Evolutionary conservation across 371 early-diverging fungal species (phyloP), one percentile per base, ranked within the genome.

Genomic region (Rhizomucor pusillus): DNA sequence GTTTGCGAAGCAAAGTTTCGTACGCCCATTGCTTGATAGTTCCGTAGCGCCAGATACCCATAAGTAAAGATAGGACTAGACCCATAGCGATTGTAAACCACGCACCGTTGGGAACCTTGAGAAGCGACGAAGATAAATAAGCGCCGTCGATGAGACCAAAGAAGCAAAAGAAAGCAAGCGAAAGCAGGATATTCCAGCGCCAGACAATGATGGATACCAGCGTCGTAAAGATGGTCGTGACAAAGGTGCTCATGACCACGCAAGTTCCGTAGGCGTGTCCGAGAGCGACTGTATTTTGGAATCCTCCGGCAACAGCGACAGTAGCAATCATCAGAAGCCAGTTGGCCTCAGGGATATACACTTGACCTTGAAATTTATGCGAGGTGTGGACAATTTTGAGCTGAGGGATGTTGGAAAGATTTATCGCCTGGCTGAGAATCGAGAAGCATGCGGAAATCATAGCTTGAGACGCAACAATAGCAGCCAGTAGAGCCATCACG

Each of bases 401-500:
- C 47, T 70, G 70, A 9, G 84, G 84, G 44, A 84, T 79, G 47
- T 69, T 69, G 12, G 70, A 60, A 1, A 84, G 69, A 2, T 73
- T 70, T 62, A 84, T 81, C 3, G 76, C 79, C 54, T 84, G 84
- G 60, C 71, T 71, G 35, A 84, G 67, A 24, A 84, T 62, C 6
- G 78, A 73, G 58, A 81, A 81, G 43, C 77, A 74, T 14, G 73
- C 81, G 16, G 75, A 71, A 23, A 84, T 78, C 59, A 78, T 74
- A 7, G 82, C 80, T 50, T 84, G 84, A 11, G 81, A 81, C 12
- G 81, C 81, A n/a, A 84, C 73, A 29, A 81, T 77, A 3, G 81
- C 77, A 2, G 84, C 75, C 10, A 73, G 49, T 0, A 77, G 73
- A 5, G 29, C 29, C 29, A 29, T 29, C 29, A 29, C 29, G 29